Evolutionary conservation across 2,329 filamentous ascomycete genomes (phyloP).

Genomic region (Diaporthe sp.): DNA sequence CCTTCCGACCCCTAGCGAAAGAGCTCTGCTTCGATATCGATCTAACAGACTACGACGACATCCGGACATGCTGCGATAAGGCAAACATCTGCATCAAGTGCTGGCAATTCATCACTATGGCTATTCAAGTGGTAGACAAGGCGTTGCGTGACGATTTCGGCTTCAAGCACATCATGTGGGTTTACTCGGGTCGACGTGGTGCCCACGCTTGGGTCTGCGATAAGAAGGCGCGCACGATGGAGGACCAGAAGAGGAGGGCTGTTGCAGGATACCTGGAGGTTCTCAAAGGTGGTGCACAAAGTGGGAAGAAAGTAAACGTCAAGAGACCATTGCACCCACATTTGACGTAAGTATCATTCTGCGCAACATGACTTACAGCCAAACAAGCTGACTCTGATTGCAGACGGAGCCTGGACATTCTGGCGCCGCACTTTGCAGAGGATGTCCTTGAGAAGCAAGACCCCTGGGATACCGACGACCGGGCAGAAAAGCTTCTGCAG

Average conservation of each 20-base stretch:
- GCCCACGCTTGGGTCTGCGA: conserved; percentile 99
- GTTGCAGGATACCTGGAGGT: conserved; percentile 93
- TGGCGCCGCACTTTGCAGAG: conserved; percentile 86
- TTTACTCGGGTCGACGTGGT: conserved; percentile 96
- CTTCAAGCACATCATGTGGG: conserved; percentile 97
- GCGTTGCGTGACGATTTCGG: conserved; percentile 95
- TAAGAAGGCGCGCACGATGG: conserved; percentile 84
- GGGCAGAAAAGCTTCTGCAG: conserved; percentile 83
- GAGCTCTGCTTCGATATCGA: conserved; percentile 99
- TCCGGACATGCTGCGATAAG: conserved; percentile 94
- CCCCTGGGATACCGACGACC: conserved; percentile 81
- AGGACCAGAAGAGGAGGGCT: conserved; percentile 87
- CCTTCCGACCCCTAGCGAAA: conserved; percentile 90
- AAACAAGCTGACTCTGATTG: conserved; percentile 41
- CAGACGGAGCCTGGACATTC: conserved; percentile 85
- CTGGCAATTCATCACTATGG: conserved; percentile 98
- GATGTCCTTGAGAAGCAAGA: conserved; percentile 89
- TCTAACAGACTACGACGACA: conserved; percentile 98
- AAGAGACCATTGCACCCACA: conserved; percentile 92
- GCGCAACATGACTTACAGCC: not conserved
- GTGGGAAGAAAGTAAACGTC: conserved; percentile 88
- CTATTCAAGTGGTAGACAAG: conserved; percentile 91
- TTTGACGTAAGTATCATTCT: conserved; percentile 69
- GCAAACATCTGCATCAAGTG: conserved; percentile 95
- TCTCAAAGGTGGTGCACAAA: conserved; percentile 86